Evolutionary conservation across 345 rosid genomes (phyloP), one percentile per base, ranked within the genome.

Genomic region (Dovyalis caffra): DNA sequence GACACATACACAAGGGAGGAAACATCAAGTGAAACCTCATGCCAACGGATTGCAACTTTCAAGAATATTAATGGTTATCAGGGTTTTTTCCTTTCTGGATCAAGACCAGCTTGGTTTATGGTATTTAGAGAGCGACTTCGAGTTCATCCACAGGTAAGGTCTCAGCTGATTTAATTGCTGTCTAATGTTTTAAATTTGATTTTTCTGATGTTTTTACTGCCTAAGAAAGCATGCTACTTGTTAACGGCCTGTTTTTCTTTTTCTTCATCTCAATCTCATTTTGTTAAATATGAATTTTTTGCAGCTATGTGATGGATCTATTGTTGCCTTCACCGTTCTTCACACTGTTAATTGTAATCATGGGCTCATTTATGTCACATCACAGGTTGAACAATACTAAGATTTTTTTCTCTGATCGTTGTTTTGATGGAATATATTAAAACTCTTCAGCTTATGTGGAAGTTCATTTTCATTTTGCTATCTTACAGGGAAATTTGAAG

Each of bases 41-140:
- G 84, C 79, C 89, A 85, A 83, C 87, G 99, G 84, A 88, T 93
- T 77, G 87, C 94, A 58, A 82, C 87, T 77, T 95, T 95, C 84
- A 93, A 83, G 79, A 93, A 95, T 79, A 91, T 95, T 74, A 87
- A 90, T 73, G 89, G 97, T 75, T 85, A 87, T 86, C 92, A 93
- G 78, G 99, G 99, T 2, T 84, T 95, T 77, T 95, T 95, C 76
- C 97, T 95, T 81, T 91, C 95, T 77, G 99, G 98, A 68, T 90
- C 90, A 76, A 90, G 97, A 80, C 99, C 99, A 2, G 87, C 90
- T 75, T 95, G 99, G 99, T 91, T 93, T 83, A 95, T 95, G 99
- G 83, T 91, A 63, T 87, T 93, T 75, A 91, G 99, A 79, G 98
- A 91, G 74, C 83, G 99, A 73, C 87, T 93, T 65, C 88, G 99